Base-by-base conservation (phyloP, 1,284 basidiomycete genomes). In the Leccinum holopus region DNA sequence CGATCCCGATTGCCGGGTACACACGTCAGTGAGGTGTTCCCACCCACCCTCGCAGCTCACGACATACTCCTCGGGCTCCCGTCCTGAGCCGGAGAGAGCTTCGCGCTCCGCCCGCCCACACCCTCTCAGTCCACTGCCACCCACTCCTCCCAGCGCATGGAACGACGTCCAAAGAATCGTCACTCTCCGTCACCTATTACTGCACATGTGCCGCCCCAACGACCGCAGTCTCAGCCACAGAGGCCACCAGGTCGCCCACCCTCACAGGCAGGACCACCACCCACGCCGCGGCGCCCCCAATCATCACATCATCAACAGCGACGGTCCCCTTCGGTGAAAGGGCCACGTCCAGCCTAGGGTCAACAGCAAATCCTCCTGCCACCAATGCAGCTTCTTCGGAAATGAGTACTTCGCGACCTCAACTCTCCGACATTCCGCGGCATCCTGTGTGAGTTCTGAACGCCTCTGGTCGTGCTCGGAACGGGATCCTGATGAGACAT, bases 161-260 rank as follows among this genome's bases (percentile, higher is more conserved):
- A 39, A 39, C 37, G 37, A 39, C 39, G 39, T 41, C 39, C 71
- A 49, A 74, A 72, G 62, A 65, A 76, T 65, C 81, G 74, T 66
- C 80, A 76, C 61, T 81, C 80, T 47, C 80, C 80, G 35, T 73
- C 74, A 14, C 71, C 74, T 59, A 77, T 78, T 69, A 74, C 70
- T 58, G 57, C 73, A 18, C 73, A 76, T 59, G 66, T 65, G 44
- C 75, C 75, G 63, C 79, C 80, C 11, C 78, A 76, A 62, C 75
- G 82, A 58, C 82, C 82, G 28, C 82, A 80, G 39, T 82, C 82
- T 2, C 83, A 84, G 61, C 82, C 81, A 5, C 81, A 80, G 57
- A 71, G 74, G 12, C 73, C 72, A 9, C 75, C 80, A 32, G 78
- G 76, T 56, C 69, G 73, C 41, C 69, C 77, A 35, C 69, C 77